phyloP scores from a whole-genome alignment of 73 alveolate species.

The Uronychia binucleata region DNA sequence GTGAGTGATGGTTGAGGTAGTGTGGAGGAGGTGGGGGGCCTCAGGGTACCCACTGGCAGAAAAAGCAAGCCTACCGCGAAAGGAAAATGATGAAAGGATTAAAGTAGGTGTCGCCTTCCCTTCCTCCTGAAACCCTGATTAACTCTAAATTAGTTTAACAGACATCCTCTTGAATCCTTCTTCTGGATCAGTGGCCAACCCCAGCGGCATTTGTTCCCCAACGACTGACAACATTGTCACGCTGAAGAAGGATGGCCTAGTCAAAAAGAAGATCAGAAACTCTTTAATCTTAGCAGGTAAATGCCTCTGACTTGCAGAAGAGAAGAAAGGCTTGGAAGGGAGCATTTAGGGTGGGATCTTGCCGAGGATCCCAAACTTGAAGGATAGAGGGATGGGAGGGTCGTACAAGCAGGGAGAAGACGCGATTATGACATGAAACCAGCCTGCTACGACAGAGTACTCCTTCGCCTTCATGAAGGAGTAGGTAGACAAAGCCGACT shows the following conservation, averaged over 20 bases:
- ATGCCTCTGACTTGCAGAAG: not conserved
- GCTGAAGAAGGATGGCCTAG: not conserved
- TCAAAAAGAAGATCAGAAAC: not conserved
- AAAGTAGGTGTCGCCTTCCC: not conserved
- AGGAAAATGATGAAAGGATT: not conserved
- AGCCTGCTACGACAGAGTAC: not conserved
- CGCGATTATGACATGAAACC: not conserved
- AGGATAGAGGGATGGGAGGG: not conserved
- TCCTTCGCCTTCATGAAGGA: not conserved
- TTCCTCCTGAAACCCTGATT: too few species aligned
- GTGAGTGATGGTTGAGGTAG: too few species aligned
- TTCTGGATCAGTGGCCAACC: not conserved
- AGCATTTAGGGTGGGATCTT: not conserved
- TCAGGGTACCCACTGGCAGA: not conserved
- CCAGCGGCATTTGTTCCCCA: not conserved
- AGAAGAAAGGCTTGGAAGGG: not conserved
- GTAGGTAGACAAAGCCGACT: not conserved
- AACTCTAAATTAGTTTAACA: not conserved
- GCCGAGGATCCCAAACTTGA: not conserved
- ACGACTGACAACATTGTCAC: not conserved
- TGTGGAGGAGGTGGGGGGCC: too few species aligned
- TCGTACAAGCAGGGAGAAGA: not conserved
- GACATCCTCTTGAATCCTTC: not conserved
- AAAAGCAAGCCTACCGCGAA: not conserved
- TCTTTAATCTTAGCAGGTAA: not conserved